A percentile compares a stretch with the other conserved stretches of the same genome.
phyloP scores from a whole-genome alignment of 1,284 basidiomycete species.

The Leccinum fallax region DNA sequence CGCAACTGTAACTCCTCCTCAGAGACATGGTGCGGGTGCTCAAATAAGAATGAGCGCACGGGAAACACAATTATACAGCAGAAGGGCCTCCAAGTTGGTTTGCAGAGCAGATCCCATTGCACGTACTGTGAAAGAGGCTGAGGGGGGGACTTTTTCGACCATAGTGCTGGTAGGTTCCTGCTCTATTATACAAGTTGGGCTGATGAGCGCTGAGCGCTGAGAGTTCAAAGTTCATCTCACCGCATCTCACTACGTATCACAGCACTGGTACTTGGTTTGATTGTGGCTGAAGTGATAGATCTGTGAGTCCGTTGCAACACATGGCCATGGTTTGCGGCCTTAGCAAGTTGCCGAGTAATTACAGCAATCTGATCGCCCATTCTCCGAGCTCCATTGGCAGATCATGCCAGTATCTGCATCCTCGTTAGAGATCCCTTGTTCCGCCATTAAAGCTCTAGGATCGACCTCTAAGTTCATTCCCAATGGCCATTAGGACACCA shows the following conservation, averaged over 20 bases:
- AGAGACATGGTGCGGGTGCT: not conserved
- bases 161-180: not conserved
- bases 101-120: too few species aligned
- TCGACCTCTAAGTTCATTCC: too few species aligned
- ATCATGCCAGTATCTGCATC: too few species aligned
- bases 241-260: too few species aligned
- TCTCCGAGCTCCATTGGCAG: not conserved
- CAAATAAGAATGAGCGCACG: not conserved
- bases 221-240: too few species aligned
- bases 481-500: too few species aligned
- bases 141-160: not conserved
- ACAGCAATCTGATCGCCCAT: not conserved
- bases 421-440: too few species aligned
- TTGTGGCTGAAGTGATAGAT: not conserved
- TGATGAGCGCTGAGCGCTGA: too few species aligned
- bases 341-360: not conserved
- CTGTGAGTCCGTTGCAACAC: not conserved
- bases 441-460: too few species aligned
- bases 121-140: too few species aligned
- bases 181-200: not conserved
- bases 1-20: not conserved
- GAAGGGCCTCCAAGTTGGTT: not conserved
- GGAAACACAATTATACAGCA: not conserved
- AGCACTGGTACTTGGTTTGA: not conserved
- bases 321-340: not conserved